These are phyloP conservation scores for Chlorella ohadii DNA, from an alignment of 139 green algal species.

Conservation along the genomic window DNA sequence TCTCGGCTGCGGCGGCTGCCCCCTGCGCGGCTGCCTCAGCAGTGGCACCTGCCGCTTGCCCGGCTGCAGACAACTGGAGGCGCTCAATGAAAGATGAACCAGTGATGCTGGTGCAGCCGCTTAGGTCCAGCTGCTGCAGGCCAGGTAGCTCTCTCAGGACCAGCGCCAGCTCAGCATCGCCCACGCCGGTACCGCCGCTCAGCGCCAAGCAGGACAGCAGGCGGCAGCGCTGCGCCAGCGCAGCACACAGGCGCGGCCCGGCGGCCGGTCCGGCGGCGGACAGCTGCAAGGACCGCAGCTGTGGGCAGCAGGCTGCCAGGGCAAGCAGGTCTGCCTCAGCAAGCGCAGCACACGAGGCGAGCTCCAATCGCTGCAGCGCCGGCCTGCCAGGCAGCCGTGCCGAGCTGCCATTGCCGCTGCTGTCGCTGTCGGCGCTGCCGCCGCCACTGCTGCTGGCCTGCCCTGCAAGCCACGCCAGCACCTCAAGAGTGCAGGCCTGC, in stretches of 20 bases:
- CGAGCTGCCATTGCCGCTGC: not conserved
- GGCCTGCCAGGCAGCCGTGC: not conserved
- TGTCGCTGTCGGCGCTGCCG: too few species aligned
- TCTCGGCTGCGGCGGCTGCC: too few species aligned
- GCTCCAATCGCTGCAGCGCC: conserved; percentile 16
- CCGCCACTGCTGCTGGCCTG: not conserved
- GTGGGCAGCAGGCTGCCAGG: conserved; percentile 10
- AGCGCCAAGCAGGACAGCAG: conserved; percentile 1
- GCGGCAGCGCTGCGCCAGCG: conserved; percentile 1
- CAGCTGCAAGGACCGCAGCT: conserved; percentile 22
- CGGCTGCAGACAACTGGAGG: not conserved
- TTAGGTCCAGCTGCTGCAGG: conserved; percentile 22
- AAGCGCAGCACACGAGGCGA: not conserved
- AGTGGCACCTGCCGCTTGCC: not conserved
- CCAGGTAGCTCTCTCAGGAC: conserved; percentile 12
- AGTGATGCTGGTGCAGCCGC: not conserved
- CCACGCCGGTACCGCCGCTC: not conserved
- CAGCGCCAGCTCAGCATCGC: conserved; percentile 5
- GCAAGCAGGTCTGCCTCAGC: not conserved
- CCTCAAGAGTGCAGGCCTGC: conserved; percentile 9
- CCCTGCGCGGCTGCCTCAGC: too few species aligned
- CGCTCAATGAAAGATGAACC: not conserved
- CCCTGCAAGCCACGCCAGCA: conserved; percentile 26
- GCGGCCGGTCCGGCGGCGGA: not conserved
- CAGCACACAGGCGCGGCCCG: not conserved